These are phyloP conservation scores for Onygenales sp. DNA, from an alignment of 2,329 filamentous ascomycete species.

Conservation along the genomic window DNA sequence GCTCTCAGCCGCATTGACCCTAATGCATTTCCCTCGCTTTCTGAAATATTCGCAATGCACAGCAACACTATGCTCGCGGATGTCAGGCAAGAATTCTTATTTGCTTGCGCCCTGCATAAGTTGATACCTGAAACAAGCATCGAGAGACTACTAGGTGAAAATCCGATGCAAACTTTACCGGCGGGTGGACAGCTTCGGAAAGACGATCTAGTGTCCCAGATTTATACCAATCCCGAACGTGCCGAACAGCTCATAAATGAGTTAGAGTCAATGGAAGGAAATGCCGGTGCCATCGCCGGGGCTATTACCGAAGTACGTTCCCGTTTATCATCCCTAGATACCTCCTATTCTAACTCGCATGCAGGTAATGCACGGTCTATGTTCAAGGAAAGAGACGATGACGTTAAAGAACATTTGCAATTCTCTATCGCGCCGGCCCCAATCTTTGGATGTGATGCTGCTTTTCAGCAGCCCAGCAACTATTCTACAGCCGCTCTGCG, in stretches of 20 bases:
- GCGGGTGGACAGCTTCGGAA: conserved; percentile 66
- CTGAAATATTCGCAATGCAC: conserved; percentile 54
- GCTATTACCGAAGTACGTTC: conserved; percentile 60
- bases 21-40: conserved; percentile 54
- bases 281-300: conserved; percentile 74
- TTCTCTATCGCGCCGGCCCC: conserved; percentile 45
- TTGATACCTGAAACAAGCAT: conserved; percentile 73
- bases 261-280: conserved; percentile 82
- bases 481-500: conserved; percentile 49
- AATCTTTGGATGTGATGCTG: conserved; percentile 49
- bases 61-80: conserved; percentile 51
- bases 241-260: conserved; percentile 70
- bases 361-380: conserved; percentile 46
- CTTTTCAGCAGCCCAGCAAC: conserved; percentile 50
- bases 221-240: conserved; percentile 63
- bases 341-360: neutral
- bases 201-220: conserved; percentile 68
- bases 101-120: conserved; percentile 78
- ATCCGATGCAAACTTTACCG: conserved; percentile 69
- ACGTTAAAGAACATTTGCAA: conserved; percentile 54
- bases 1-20: conserved; percentile 55
- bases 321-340: conserved; percentile 3
- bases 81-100: conserved; percentile 74
- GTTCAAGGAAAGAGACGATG: conserved; percentile 52
- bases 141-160: conserved; percentile 71